Conservation (phyloP, 2,329 filamentous ascomycete species). For the Parastagonospora avenae region DNA sequence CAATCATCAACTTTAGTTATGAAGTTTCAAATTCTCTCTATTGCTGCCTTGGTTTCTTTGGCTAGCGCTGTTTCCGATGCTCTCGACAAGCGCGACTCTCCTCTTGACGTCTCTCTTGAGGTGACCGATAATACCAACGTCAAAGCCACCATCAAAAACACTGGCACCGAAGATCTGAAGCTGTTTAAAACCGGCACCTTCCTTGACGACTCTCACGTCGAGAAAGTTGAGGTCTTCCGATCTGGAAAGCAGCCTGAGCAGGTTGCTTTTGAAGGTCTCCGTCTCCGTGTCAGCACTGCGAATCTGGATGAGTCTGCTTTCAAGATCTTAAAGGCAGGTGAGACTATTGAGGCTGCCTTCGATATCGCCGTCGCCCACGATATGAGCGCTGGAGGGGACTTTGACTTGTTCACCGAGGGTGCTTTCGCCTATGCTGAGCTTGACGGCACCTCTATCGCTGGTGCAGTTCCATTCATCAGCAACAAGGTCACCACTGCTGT, state of each 20-base stretch:
- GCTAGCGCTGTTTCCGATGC: constrained; percentile 22
- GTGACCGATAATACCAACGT: constrained; percentile 56
- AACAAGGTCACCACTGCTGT: constrained; percentile 62
- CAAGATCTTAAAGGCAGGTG: constrained; percentile 50
- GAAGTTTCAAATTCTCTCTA: constrained; percentile 18
- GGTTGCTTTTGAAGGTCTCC: constrained; percentile 58
- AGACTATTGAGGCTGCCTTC: constrained; percentile 58
- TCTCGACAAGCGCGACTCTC: constrained; percentile 44
- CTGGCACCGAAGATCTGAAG: constrained; percentile 54
- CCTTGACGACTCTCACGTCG: constrained; percentile 55
- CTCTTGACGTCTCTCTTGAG: constrained; percentile 49
- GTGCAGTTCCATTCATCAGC: constrained; percentile 60
- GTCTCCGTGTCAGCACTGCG: constrained; percentile 53
- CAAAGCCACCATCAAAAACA: constrained; percentile 60
- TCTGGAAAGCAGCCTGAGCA: constrained; percentile 47
- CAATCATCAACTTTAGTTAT: constrained; percentile 9
- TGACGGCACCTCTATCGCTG: constrained; percentile 53
- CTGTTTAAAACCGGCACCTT: constrained; percentile 59
- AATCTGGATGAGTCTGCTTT: constrained; percentile 57
- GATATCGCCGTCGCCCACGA: constrained; percentile 62
- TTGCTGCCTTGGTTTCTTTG: constrained; percentile 20
- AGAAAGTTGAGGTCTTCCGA: constrained; percentile 59
- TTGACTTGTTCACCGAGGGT: constrained; percentile 61
- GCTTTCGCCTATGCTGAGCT: constrained; percentile 60
- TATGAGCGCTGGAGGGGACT: constrained; percentile 55